Percentiles rank a stretch among this genome's conserved stretches.
These are phyloP conservation scores for Calycina herbarum DNA, from an alignment of 2,329 filamentous ascomycete species.

Conservation along the genomic window DNA sequence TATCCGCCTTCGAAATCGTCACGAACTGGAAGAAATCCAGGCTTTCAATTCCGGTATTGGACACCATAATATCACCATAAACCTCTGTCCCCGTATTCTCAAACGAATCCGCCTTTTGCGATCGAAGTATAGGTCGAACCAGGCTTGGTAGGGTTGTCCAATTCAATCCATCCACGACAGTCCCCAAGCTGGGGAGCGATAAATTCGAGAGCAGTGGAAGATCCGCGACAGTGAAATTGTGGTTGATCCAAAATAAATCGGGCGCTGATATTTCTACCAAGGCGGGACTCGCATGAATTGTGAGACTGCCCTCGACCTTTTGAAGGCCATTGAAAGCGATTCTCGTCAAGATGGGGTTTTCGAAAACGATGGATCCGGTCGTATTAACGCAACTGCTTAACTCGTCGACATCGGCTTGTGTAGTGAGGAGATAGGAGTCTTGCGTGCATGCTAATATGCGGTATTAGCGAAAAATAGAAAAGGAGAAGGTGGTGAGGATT, in stretches of 20 bases:
- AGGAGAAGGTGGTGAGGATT: background rate
- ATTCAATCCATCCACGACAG: constrained; percentile 10
- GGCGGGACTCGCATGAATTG: constrained; percentile 5
- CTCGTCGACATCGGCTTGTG: constrained; percentile 4
- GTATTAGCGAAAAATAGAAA: background rate
- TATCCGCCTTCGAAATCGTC: background rate
- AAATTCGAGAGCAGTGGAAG: constrained; percentile 15
- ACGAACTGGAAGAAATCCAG: constrained; percentile 19
- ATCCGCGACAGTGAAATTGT: constrained; percentile 18
- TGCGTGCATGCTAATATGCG: background rate
- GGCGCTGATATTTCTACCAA: constrained; percentile 13
- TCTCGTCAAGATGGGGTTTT: constrained; percentile 5
- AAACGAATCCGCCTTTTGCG: background rate
- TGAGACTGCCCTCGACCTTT: constrained; percentile 10
- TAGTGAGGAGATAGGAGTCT: background rate
- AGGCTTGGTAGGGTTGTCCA: constrained; percentile 11
- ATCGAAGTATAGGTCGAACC: background rate
- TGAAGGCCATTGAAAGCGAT: constrained; percentile 17
- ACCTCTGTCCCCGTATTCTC: constrained; percentile 15
- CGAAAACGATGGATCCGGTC: constrained; percentile 10
- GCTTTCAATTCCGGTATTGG: constrained; percentile 12
- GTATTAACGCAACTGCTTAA: constrained; percentile 13
- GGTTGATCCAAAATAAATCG: constrained; percentile 10
- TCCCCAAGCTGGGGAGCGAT: constrained; percentile 13
- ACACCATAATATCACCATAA: constrained; percentile 13